These are phyloP conservation scores for Neopestalotiopsis sp. DNA, from an alignment of 2,329 filamentous ascomycete species.

Conservation along the genomic window DNA sequence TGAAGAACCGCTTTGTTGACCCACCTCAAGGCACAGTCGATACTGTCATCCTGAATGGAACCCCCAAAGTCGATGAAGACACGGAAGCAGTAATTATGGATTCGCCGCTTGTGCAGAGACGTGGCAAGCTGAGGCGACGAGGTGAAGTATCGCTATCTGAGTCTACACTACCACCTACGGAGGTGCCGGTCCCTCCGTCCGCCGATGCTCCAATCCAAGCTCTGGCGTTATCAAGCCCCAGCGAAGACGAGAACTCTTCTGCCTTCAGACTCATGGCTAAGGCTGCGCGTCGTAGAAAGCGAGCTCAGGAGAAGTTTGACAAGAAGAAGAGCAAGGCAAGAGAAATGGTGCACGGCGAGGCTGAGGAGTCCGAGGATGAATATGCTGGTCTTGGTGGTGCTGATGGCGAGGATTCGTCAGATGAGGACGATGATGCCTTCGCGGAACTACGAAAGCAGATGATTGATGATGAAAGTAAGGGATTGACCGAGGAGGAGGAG, in stretches of 20 bases:
- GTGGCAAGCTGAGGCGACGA: slow-evolving; percentile 53
- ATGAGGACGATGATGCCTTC: slow-evolving; percentile 77
- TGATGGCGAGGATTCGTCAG: slow-evolving; percentile 83
- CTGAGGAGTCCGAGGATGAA: slow-evolving; percentile 97
- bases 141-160: slow-evolving; percentile 25
- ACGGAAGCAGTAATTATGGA: slow-evolving; percentile 50
- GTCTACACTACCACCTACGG: slow-evolving; percentile 50
- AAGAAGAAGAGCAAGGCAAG: slow-evolving; percentile 88
- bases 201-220: slow-evolving; percentile 48
- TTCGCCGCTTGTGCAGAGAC: slow-evolving; percentile 69
- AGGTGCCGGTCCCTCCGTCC: slow-evolving; percentile 37
- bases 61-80: slow-evolving; percentile 24
- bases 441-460: slow-evolving; percentile 78
- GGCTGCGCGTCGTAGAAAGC: slow-evolving; percentile 62
- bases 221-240: background rate
- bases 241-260: slow-evolving; percentile 31
- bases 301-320: slow-evolving; percentile 66
- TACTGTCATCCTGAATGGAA: slow-evolving; percentile 63
- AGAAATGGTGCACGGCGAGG: slow-evolving; percentile 89
- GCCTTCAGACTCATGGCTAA: slow-evolving; percentile 77
- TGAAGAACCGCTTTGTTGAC: slow-evolving; percentile 70
- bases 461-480: slow-evolving; percentile 83
- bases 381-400: slow-evolving; percentile 92
- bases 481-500: slow-evolving; percentile 76
- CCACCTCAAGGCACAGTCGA: slow-evolving; percentile 72